Evolutionary conservation across 2,329 filamentous ascomycete genomes (phyloP).

Genomic region (Curvularia eragrostidis): DNA sequence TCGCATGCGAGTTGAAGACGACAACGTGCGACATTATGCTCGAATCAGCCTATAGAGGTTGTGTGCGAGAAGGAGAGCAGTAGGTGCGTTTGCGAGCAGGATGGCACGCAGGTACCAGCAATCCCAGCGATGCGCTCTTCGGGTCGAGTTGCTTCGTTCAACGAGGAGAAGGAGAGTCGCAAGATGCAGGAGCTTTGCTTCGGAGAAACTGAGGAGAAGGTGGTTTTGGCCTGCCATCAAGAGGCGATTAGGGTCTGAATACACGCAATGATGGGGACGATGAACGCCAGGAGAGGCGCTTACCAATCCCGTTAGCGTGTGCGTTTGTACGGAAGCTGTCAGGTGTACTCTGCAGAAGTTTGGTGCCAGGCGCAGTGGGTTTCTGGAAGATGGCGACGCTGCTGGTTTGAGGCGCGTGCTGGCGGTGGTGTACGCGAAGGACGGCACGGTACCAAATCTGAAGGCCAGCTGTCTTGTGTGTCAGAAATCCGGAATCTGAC

Average conservation of each 20-base stretch:
- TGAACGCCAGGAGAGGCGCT: slow-evolving; percentile 25
- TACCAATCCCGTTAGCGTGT: slow-evolving; percentile 18
- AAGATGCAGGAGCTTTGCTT: slow-evolving; percentile 44
- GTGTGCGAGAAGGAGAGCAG: slow-evolving; percentile 35
- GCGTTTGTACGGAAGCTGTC: not conserved
- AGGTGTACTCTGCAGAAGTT: not conserved
- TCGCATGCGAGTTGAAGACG: slow-evolving; percentile 81
- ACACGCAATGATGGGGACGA: slow-evolving; percentile 18
- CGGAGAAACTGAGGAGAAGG: slow-evolving; percentile 40
- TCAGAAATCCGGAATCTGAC: not conserved
- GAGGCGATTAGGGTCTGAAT: slow-evolving; percentile 26
- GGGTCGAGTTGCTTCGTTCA: slow-evolving; percentile 36
- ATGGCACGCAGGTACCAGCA: slow-evolving; percentile 39
- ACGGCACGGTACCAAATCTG: not conserved
- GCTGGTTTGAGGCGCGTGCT: not conserved
- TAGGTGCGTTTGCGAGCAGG: slow-evolving; percentile 35
- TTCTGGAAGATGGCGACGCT: not conserved
- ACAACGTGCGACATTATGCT: slow-evolving; percentile 86
- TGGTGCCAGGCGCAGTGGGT: not conserved
- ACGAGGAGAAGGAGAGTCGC: slow-evolving; percentile 39
- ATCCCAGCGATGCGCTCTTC: slow-evolving; percentile 33
- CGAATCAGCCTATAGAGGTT: slow-evolving; percentile 36
- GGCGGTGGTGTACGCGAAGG: not conserved
- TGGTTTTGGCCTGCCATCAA: slow-evolving; percentile 44
- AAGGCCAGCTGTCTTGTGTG: not conserved